Percentiles rank a stretch among this genome's conserved stretches.
Conservation (phyloP, 2,329 filamentous ascomycete species). For the Thielaviopsis ethacetica region DNA sequence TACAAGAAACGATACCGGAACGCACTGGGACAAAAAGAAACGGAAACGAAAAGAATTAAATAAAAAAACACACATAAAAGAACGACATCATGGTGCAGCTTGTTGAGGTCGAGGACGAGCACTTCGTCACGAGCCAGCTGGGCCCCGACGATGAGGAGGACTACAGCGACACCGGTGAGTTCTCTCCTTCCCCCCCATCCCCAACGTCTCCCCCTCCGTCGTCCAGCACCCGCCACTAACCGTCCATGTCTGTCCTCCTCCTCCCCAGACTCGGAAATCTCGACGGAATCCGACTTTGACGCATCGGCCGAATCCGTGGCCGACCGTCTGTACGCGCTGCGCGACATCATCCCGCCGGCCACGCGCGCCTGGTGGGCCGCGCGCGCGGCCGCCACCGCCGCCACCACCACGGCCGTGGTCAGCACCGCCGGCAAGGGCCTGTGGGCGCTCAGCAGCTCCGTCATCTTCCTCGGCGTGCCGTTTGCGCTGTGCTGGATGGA, state of each 20-base stretch:
- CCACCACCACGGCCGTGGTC: conserved; percentile 35
- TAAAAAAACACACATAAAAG: no score
- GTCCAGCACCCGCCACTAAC: no score
- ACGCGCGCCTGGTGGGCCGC: conserved; percentile 51
- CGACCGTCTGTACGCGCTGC: conserved; percentile 56
- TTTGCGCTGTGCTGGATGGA: conserved; percentile 87
- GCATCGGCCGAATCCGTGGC: conserved; percentile 39
- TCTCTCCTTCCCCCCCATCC: neutral
- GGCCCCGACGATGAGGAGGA: conserved; percentile 71
- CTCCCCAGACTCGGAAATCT: conserved; percentile 60
- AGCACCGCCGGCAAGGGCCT: conserved; percentile 69
- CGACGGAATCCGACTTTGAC: conserved; percentile 59
- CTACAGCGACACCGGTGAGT: conserved; percentile 80
- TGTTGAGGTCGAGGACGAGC: conserved; percentile 91
- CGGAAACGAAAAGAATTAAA: no score
- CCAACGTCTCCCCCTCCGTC: no score
- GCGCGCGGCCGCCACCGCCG: conserved; percentile 38
- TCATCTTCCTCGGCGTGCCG: conserved; percentile 77
- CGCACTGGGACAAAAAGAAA: no score
- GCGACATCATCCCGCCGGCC: conserved; percentile 60
- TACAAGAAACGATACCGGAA: conserved; percentile 13
- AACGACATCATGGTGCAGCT: conserved; percentile 72
- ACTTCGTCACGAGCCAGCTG: conserved; percentile 60
- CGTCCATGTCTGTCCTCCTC: conserved; percentile 3
- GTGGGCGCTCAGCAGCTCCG: conserved; percentile 82